phyloP scores from a whole-genome alignment of 352 stramenopile species.

The Phytophthora aleatoria region DNA sequence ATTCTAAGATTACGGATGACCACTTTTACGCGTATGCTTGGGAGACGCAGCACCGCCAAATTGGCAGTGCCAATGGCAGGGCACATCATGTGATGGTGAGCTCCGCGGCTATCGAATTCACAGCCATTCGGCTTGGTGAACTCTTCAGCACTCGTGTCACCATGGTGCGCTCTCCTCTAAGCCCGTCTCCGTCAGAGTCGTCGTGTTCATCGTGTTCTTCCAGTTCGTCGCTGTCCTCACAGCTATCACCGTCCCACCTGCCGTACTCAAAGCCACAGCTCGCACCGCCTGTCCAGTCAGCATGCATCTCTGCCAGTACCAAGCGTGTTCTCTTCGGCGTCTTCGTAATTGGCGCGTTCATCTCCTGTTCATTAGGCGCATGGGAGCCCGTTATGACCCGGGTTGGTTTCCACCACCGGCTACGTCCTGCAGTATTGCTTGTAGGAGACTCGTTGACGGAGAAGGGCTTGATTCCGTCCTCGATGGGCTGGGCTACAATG shows the following conservation, averaged over 20 bases:
- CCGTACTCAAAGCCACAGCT: not conserved
- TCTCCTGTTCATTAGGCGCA: slow-evolving; percentile 25
- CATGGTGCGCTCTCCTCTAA: slow-evolving; percentile 1
- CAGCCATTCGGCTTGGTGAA: slow-evolving; percentile 2
- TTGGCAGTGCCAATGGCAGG: too few relatives aligned
- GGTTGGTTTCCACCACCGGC: slow-evolving; percentile 4
- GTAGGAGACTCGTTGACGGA: slow-evolving; percentile 67
- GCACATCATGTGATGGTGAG: slow-evolving; percentile 21
- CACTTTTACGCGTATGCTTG: too few relatives aligned
- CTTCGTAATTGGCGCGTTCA: slow-evolving; percentile 21
- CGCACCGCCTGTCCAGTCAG: not conserved
- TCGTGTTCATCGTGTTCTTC: slow-evolving; percentile 2
- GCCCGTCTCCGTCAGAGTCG: not conserved
- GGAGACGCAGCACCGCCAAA: too few relatives aligned
- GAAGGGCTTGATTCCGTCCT: slow-evolving; percentile 35
- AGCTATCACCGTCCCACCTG: not conserved
- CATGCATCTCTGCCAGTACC: slow-evolving; percentile 9
- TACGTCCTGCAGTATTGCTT: slow-evolving; percentile 41
- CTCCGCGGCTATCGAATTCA: not conserved
- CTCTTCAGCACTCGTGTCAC: not conserved
- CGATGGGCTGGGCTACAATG: slow-evolving; percentile 44
- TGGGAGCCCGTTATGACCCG: slow-evolving; percentile 15
- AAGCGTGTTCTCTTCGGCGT: slow-evolving; percentile 20
- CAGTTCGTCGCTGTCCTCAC: slow-evolving; percentile 3
- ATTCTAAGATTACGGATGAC: too few relatives aligned